Base-by-base conservation (phyloP, 345 rosid genomes). In the Noccaea bulbosa region DNA sequence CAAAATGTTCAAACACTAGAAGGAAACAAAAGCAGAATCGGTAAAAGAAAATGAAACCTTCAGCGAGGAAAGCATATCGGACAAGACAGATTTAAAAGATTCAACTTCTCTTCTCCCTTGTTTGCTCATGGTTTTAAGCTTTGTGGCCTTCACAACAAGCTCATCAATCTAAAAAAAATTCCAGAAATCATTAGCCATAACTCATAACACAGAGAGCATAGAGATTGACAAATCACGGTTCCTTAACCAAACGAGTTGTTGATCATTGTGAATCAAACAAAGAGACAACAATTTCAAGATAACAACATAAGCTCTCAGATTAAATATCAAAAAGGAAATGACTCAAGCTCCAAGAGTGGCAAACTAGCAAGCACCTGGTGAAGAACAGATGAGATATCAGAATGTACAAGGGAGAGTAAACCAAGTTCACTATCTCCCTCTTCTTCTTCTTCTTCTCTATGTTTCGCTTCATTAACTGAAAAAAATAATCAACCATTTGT, bases 141-240 rank as follows among this genome's bases (percentile, higher is more conserved):
- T 75, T 55, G 83, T 73, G 61, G 95, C 90, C 84, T 83, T 79
- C 12, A 73, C 89, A 81, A 91, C 87, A 44, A 94, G 86, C 68
- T 88, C 89, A 82, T 94, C 97, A 59, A 94, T 83, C 99, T 94
- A 78, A 47, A 78, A 44, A 44, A 43, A 73, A 12, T 15, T 33
- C 48, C 44, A 44, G 50, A 65, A 64, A 2, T 2, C 54, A 47
- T 16, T 56, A 57, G 6, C 14, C 39, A 14, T 59, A 44, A 69
- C 12, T 60, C 15, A 49, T 40, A 22, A 33, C 9, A 40, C 73
- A 46, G 11, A 50, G 30, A 37, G 44, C 5, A 34, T 35, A 38
- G 6, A 20, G 24, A 24, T 6, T 10, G 24, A 35, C 20, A 40
- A 34, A 61, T 16, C 43, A 50, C 11, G 10, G 17, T 48, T 40